Conservation (phyloP, 1,284 basidiomycete species). For the Austroboletus niveus region DNA sequence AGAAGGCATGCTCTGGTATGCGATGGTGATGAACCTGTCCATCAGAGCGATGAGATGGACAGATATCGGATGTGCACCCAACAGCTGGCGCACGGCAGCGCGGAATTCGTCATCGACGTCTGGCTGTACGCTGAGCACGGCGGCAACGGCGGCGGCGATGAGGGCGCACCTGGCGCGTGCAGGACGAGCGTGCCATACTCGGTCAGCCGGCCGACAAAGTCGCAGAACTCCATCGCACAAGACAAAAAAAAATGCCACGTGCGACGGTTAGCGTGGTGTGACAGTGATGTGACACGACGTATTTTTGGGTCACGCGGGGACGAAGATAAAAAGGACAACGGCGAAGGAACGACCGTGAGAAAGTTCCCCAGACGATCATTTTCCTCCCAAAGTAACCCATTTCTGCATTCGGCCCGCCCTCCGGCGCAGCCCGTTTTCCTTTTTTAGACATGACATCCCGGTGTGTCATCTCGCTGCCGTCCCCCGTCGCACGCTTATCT, state of each 20-base stretch:
- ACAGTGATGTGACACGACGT: constrained; percentile 24
- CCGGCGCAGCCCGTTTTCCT: constrained; percentile 38
- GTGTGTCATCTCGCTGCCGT: constrained; percentile 34
- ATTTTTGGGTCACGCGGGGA: constrained; percentile 31
- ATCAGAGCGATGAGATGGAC: constrained; percentile 8
- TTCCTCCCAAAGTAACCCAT: constrained; percentile 35
- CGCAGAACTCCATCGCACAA: not conserved
- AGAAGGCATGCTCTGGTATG: constrained; percentile 37
- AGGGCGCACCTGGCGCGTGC: not conserved
- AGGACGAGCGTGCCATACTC: constrained; percentile 20
- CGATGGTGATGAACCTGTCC: constrained; percentile 32
- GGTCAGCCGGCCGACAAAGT: not conserved
- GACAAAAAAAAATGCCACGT: constrained; percentile 3
- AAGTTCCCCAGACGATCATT: constrained; percentile 43
- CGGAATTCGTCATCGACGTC: constrained; percentile 10
- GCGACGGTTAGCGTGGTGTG: constrained; percentile 17
- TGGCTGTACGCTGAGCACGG: not conserved
- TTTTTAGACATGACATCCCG: constrained; percentile 65
- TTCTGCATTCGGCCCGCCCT: constrained; percentile 36
- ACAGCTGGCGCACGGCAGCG: constrained; percentile 10
- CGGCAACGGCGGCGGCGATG: not conserved
- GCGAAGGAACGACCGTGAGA: constrained; percentile 35
- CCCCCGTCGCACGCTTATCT: constrained; percentile 6
- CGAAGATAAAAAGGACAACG: constrained; percentile 39
- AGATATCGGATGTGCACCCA: not conserved